These are phyloP conservation scores for Nelumbo lutea DNA, from an alignment of 164 flowering plant species.

Conservation along the genomic window DNA sequence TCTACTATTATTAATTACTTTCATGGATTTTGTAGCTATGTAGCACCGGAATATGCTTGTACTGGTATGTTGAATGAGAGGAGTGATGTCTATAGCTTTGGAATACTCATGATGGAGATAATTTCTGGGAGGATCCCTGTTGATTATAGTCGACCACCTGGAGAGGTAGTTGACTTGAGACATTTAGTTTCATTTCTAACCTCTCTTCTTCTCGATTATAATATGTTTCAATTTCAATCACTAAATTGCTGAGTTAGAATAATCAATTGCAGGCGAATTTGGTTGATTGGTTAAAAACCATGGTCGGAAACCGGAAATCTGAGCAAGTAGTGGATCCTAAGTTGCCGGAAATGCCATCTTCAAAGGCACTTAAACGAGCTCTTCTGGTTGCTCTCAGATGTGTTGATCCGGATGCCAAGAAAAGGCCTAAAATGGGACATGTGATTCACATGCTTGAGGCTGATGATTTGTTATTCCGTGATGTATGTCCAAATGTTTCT, in stretches of 20 bases:
- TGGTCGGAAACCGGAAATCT: constrained; percentile 70
- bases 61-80: constrained; percentile 96
- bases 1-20: background rate
- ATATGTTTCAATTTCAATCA: background rate
- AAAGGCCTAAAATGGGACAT: constrained; percentile 98
- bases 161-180: constrained; percentile 49
- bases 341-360: constrained; percentile 69
- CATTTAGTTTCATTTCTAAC: background rate
- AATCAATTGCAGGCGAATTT: constrained; percentile 53
- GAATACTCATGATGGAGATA: constrained; percentile 91
- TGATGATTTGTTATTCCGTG: constrained; percentile 66
- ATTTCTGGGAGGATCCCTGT: constrained; percentile 87
- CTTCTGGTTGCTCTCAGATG: constrained; percentile 81
- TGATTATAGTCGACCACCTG: constrained; percentile 72
- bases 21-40: constrained; percentile 50
- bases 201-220: background rate
- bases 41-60: constrained; percentile 99
- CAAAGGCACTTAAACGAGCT: constrained; percentile 76
- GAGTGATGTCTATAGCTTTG: constrained; percentile 93
- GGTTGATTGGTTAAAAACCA: constrained; percentile 83
- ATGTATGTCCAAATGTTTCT: constrained; percentile 35
- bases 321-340: constrained; percentile 92
- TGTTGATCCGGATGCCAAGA: constrained; percentile 89
- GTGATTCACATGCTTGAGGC: constrained; percentile 97
- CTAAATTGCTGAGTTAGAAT: background rate